Evolutionary conservation across 306 rosid genomes (phyloP).

Genomic region (Prunus campanulata): DNA sequence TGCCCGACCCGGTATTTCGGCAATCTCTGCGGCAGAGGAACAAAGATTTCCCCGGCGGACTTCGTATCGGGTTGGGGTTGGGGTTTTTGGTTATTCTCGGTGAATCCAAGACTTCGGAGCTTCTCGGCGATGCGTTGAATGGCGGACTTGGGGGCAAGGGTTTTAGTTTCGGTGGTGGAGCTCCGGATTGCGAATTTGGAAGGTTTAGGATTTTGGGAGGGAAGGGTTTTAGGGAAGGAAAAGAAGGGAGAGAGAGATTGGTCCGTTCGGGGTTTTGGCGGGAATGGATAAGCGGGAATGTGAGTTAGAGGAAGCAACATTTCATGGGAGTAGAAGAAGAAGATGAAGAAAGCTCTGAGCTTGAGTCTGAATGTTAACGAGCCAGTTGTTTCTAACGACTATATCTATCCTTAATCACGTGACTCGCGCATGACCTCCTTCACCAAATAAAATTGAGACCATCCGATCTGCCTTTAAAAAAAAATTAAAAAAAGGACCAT

Average conservation of each 20-base stretch:
- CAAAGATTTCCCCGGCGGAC: slow-evolving; percentile 69
- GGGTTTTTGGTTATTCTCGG: slow-evolving; percentile 22
- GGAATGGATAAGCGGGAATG: slow-evolving; percentile 27
- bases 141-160: slow-evolving; percentile 65
- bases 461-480: no score
- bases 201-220: slow-evolving; percentile 16
- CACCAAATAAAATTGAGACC: no score
- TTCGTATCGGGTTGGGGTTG: slow-evolving; percentile 5
- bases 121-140: slow-evolving; percentile 85
- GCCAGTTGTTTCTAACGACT: not conserved
- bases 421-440: slow-evolving; percentile 1
- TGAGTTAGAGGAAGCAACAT: slow-evolving; percentile 53
- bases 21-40: slow-evolving; percentile 57
- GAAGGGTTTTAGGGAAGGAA: slow-evolving; percentile 38
- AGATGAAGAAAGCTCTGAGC: not conserved
- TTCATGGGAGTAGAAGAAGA: not conserved
- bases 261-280: slow-evolving; percentile 26
- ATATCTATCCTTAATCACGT: slow-evolving; percentile 13
- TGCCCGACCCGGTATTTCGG: slow-evolving; percentile 66
- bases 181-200: slow-evolving; percentile 44
- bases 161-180: slow-evolving; percentile 38
- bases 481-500: no score
- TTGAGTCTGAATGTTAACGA: not conserved
- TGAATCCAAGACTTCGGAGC: slow-evolving; percentile 80
- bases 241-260: slow-evolving; percentile 32